Conservation (phyloP, 345 rosid species). For the Stellera chamaejasme region DNA sequence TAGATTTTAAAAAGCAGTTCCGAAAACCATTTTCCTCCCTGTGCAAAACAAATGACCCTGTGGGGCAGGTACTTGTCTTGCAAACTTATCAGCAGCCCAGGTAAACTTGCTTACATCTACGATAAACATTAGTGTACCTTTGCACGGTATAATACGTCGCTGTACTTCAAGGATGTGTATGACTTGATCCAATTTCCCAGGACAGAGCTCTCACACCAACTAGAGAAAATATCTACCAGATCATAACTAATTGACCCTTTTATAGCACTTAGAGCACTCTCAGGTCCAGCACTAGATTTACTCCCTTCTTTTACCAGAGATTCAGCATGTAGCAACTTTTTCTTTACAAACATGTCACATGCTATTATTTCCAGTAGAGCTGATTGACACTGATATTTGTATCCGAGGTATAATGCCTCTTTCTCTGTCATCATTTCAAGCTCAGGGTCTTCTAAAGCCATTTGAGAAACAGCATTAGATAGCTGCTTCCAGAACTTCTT, state of each 20-base stretch:
- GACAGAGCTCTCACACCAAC: slow-evolving; percentile 54
- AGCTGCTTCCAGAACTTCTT: slow-evolving; percentile 62
- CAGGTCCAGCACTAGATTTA: slow-evolving; percentile 23
- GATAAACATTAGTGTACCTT: slow-evolving; percentile 25
- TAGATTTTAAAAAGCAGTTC: no score
- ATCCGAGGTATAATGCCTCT: slow-evolving; percentile 38
- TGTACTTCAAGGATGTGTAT: slow-evolving; percentile 48
- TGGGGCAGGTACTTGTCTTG: no score
- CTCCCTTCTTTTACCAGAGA: slow-evolving; percentile 28
- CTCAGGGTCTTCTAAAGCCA: slow-evolving; percentile 24
- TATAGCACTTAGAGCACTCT: slow-evolving; percentile 23
- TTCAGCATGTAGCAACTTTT: slow-evolving; percentile 58
- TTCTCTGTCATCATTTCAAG: slow-evolving; percentile 29
- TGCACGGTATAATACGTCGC: slow-evolving; percentile 35
- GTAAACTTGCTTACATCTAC: no score
- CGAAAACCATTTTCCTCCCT: no score
- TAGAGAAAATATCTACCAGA: slow-evolving; percentile 38
- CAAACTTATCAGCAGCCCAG: no score
- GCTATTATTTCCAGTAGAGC: slow-evolving; percentile 76
- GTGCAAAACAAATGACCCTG: no score
- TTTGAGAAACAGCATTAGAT: slow-evolving; percentile 33
- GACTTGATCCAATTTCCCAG: slow-evolving; percentile 46
- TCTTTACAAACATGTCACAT: slow-evolving; percentile 63
- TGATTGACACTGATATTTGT: slow-evolving; percentile 57
- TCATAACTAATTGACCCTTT: slow-evolving; percentile 26